Evolutionary conservation across 2,329 filamentous ascomycete genomes (phyloP).

Genomic region (Echinosphaeria canescens): DNA sequence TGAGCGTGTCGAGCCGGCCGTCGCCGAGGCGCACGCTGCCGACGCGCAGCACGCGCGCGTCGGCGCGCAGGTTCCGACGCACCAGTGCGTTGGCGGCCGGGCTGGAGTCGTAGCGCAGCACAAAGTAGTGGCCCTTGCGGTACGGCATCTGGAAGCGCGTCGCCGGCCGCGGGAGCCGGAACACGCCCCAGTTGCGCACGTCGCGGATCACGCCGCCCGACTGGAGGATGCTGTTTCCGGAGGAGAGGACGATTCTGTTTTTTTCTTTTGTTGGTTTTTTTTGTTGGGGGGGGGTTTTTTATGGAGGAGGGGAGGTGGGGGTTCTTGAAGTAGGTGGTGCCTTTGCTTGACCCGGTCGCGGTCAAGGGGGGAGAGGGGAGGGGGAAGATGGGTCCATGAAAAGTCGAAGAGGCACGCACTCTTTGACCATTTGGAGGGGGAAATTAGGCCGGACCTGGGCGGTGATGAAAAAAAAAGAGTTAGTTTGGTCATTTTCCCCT

Average conservation of each 20-base stretch:
- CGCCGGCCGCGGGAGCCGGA: conserved; percentile 60
- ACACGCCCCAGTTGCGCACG: conserved; percentile 88
- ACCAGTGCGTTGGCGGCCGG: conserved; percentile 53
- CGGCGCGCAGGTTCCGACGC: conserved; percentile 53
- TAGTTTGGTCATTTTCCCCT: too few relatives aligned
- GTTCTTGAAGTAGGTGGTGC: conserved; percentile 1
- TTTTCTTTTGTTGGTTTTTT: too few relatives aligned
- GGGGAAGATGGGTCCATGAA: conserved; percentile 1
- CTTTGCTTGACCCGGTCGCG: conserved; percentile 1
- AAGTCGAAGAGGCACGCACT: conserved; percentile 33
- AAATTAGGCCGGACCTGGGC: too few relatives aligned
- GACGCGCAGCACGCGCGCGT: conserved; percentile 79
- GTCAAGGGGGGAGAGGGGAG: conserved; percentile 1
- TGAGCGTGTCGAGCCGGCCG: conserved; percentile 56
- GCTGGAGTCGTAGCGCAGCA: conserved; percentile 84
- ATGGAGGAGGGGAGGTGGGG: background rate
- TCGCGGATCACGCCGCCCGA: conserved; percentile 80
- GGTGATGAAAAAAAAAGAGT: too few relatives aligned
- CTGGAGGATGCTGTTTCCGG: conserved; percentile 63
- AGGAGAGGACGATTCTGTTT: conserved; percentile 70
- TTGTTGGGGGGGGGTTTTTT: background rate
- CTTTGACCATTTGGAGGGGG: too few relatives aligned
- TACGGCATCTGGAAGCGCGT: conserved; percentile 69
- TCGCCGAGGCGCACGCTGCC: conserved; percentile 72
- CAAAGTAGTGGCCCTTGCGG: conserved; percentile 83